Base-by-base conservation (phyloP, 2,329 filamentous ascomycete genomes). In the Teratosphaeria gauchensis region DNA sequence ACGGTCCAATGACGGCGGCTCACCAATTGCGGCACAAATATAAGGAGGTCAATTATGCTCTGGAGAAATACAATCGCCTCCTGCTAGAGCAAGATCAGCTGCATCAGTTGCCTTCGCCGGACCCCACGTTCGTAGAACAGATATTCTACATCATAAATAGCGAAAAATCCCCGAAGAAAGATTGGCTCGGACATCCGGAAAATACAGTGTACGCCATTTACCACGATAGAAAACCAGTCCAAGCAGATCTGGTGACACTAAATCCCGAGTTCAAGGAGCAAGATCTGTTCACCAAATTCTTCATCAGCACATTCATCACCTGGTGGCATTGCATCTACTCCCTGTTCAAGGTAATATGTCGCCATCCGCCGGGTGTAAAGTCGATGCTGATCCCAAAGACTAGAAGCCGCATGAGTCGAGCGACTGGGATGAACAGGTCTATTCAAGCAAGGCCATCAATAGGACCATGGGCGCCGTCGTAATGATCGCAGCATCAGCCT, bases 101-200 rank as follows among this genome's bases (percentile, higher is more conserved):
- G 3, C 61, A 61, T 51, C 51, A 59, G 19, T 55, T 65, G 11
- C 56, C 60, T 2, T 56, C 59, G 53, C 60, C 63, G 5, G 62
- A 64, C 53, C 35, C 56, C 9, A 57, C 58, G 2, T 62, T 62
- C 51, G 61, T 65, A 11, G 54, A 63, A 8, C 56, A 57, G 5
- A 59, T 65, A 6, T 62, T 58, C 51, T 60, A 59, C 53, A 58
- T 59, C 19, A 59, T 64, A 19, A 32, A 31, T n/a, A 63, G 46
- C 21, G 51, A 56, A 5, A 59, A 57, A 46, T 30, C n/a, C 4
- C 33, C 35, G 4, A 60, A 60, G 16, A 57, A 59, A 1, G 58
- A 59, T 14, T 65, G 62, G 60, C 56, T 65, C 9, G 53, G 64
- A 19, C 61, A 64, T 57, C 65, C 65, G 7, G 65, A 65, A 33